Conservation (phyloP, 495 filamentous ascomycete genomes). For the Aspergillus biplanus region DNA sequence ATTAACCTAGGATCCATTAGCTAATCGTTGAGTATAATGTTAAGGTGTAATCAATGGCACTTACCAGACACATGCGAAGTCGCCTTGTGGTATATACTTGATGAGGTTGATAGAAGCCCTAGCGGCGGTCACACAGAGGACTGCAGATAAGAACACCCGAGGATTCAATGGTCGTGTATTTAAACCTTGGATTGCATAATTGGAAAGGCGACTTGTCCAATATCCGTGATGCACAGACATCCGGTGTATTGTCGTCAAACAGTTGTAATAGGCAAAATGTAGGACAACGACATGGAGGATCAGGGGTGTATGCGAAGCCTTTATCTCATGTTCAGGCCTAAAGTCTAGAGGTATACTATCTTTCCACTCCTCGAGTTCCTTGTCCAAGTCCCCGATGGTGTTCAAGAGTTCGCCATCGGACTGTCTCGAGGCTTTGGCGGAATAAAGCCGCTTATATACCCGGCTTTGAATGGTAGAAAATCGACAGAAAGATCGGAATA, state of each 20-base stretch:
- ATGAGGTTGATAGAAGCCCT: conserved; percentile 91
- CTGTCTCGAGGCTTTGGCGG: conserved; percentile 87
- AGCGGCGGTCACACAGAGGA: conserved; percentile 88
- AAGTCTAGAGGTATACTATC: conserved; percentile 92
- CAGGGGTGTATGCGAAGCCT: conserved; percentile 82
- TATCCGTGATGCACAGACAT: conserved; percentile 99
- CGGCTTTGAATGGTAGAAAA: conserved; percentile 90
- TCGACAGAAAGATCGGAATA: conserved; percentile 89
- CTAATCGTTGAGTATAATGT: conserved; percentile 20
- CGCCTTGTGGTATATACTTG: conserved; percentile 93
- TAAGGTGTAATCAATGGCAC: conserved; percentile 30
- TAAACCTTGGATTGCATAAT: conserved; percentile 91
- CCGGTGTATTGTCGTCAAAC: conserved; percentile 94
- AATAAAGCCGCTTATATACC: conserved; percentile 93
- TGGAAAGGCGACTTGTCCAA: conserved; percentile 93
- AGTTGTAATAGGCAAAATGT: conserved; percentile 98
- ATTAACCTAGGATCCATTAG: conserved; percentile 69
- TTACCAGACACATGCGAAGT: conserved; percentile 95
- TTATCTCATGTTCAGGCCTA: conserved; percentile 93
- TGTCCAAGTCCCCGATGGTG: conserved; percentile 94
- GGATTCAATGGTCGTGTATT: conserved; percentile 92
- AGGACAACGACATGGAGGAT: conserved; percentile 91
- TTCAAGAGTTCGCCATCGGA: conserved; percentile 93
- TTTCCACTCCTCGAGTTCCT: conserved; percentile 94
- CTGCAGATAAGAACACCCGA: conserved; percentile 90